Evolutionary conservation across 2,329 filamentous ascomycete genomes (phyloP).

Genomic region (Elsinoe australis): DNA sequence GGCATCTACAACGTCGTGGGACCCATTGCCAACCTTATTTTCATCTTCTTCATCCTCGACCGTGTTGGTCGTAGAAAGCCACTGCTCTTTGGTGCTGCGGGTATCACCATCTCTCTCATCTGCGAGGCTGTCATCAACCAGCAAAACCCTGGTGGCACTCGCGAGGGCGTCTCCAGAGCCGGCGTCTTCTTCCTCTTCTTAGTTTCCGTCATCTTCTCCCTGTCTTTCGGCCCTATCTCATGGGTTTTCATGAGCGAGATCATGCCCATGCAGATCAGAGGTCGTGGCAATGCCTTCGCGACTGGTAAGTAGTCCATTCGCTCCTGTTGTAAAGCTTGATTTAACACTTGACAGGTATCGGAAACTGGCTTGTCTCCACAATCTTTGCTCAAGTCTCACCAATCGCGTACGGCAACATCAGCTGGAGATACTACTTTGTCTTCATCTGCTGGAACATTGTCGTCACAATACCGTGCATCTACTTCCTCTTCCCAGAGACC

Average conservation of each 20-base stretch:
- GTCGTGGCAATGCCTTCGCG: conserved; percentile 50
- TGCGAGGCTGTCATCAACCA: conserved; percentile 54
- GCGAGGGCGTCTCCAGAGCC: conserved; percentile 47
- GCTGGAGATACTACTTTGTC: conserved; percentile 50
- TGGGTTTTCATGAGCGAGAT: conserved; percentile 63
- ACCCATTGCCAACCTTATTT: conserved; percentile 50
- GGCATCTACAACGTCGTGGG: conserved; percentile 56
- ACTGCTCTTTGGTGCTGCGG: conserved; percentile 47
- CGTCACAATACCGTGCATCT: conserved; percentile 42
- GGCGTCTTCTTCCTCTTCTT: conserved; percentile 60
- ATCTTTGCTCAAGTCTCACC: conserved; percentile 54
- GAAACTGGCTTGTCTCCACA: conserved; percentile 53
- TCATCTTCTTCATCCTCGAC: conserved; percentile 52
- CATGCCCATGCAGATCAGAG: conserved; percentile 58
- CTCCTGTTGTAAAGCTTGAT: neutral
- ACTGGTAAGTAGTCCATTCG: conserved; percentile 35
- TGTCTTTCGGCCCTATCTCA: conserved; percentile 52
- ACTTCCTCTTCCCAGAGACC: conserved; percentile 48
- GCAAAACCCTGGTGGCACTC: conserved; percentile 37
- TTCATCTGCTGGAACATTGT: conserved; percentile 47
- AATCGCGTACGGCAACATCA: conserved; percentile 41
- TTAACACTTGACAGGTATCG: conserved; percentile 32
- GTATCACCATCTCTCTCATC: conserved; percentile 50
- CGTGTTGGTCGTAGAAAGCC: conserved; percentile 47
- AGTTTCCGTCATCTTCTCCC: conserved; percentile 52